These are phyloP conservation scores for Penicillium lagena DNA, from an alignment of 495 filamentous ascomycete species.

Conservation along the genomic window DNA sequence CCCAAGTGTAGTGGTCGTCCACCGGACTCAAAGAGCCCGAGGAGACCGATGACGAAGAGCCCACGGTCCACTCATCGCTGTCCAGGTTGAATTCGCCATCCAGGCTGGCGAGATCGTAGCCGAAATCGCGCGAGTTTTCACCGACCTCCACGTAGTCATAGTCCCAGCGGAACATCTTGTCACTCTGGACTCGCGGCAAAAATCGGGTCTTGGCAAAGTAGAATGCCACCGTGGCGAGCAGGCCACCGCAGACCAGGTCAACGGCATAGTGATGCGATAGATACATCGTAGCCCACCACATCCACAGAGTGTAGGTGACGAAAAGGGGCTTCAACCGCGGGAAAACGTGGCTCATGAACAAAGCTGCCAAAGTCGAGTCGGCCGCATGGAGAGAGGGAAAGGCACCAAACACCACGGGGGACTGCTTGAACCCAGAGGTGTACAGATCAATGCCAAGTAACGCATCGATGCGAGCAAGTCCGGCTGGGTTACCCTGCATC, in stretches of 20 bases:
- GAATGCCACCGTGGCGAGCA: slow-evolving; percentile 73
- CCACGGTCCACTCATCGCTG: slow-evolving; percentile 68
- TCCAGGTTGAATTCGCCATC: slow-evolving; percentile 54
- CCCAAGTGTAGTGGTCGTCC: slow-evolving; percentile 58
- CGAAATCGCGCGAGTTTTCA: slow-evolving; percentile 45
- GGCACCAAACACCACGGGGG: slow-evolving; percentile 87
- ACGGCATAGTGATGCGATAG: slow-evolving; percentile 94
- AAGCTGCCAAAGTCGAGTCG: slow-evolving; percentile 75
- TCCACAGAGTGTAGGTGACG: slow-evolving; percentile 77
- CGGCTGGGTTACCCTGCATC: slow-evolving; percentile 80
- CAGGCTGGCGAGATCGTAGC: slow-evolving; percentile 50
- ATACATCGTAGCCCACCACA: slow-evolving; percentile 99
- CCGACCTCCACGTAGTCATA: slow-evolving; percentile 91
- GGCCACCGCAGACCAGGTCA: slow-evolving; percentile 78
- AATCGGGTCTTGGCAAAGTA: slow-evolving; percentile 74
- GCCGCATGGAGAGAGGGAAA: slow-evolving; percentile 89
- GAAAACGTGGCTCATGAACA: slow-evolving; percentile 92
- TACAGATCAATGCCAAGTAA: slow-evolving; percentile 87
- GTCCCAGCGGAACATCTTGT: slow-evolving; percentile 87
- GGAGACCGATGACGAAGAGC: slow-evolving; percentile 64
- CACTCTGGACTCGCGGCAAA: slow-evolving; percentile 70
- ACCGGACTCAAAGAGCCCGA: slow-evolving; percentile 56
- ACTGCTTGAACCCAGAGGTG: slow-evolving; percentile 80
- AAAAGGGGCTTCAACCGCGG: slow-evolving; percentile 70
- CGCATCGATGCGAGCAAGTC: slow-evolving; percentile 81